A percentile compares a stretch with the other conserved stretches of the same genome.
Evolutionary conservation across 192 early-diverging fungal genomes (phyloP).

Genomic region (Umbelopsis sp.): DNA sequence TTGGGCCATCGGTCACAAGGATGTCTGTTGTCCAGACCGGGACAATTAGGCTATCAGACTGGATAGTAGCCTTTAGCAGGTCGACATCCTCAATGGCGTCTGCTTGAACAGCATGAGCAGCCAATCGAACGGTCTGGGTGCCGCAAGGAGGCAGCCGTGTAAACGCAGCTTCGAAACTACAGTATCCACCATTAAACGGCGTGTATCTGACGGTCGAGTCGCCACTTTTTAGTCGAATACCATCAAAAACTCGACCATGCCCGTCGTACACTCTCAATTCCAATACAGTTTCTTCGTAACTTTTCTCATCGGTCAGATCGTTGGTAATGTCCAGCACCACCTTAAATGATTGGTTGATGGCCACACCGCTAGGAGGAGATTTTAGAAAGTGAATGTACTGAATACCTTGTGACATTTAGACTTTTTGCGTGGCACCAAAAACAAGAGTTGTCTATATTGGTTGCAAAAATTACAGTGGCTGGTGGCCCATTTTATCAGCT

Average conservation of each 20-base stretch:
- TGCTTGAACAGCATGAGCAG: neutral
- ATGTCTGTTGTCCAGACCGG: slow-evolving; percentile 26
- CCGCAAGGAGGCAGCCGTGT: slow-evolving; percentile 9
- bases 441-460: no score
- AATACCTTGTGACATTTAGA: neutral
- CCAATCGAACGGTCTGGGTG: neutral
- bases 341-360: slow-evolving; percentile 24
- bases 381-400: slow-evolving; percentile 38
- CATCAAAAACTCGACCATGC: neutral
- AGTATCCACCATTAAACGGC: slow-evolving; percentile 18
- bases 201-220: neutral
- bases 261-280: slow-evolving; percentile 12
- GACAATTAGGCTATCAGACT: slow-evolving; percentile 14
- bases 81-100: neutral
- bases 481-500: no score
- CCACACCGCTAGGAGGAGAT: slow-evolving; percentile 27
- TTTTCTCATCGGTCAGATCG: slow-evolving; percentile 36
- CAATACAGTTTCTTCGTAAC: neutral
- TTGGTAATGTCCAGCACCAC: slow-evolving; percentile 35
- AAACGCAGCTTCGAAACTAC: slow-evolving; percentile 12
- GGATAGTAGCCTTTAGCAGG: neutral
- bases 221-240: neutral
- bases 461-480: no score
- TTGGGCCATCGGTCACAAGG: neutral
- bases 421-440: neutral